Conservation (phyloP, 306 rosid species). For the Adenanthera pavonina region DNA sequence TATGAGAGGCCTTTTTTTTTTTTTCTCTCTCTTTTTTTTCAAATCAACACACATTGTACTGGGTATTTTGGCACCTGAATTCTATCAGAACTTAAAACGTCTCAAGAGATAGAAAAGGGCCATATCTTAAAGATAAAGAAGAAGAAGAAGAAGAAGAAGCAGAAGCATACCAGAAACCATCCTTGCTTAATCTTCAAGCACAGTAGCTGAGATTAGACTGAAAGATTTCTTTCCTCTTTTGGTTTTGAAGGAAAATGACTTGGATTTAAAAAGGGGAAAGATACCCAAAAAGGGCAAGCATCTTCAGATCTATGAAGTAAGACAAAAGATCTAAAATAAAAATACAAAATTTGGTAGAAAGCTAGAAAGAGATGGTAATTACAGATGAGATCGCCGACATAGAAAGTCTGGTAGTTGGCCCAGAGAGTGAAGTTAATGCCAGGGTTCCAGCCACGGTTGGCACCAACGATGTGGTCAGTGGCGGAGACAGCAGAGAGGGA, state of each 20-base stretch:
- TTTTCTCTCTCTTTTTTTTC: background rate
- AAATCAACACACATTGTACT: background rate
- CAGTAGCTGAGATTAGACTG: background rate
- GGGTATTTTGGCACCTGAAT: background rate
- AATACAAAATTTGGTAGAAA: background rate
- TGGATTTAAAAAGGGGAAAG: background rate
- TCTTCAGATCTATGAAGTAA: background rate
- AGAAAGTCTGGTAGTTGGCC: slow-evolving; percentile 89
- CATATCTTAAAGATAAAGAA: background rate
- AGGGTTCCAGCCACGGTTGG: slow-evolving; percentile 96
- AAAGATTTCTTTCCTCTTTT: background rate
- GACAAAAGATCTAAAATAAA: background rate
- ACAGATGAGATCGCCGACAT: slow-evolving; percentile 86
- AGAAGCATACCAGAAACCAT: background rate
- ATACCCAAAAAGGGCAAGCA: slow-evolving; percentile 10
- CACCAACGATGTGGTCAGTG: slow-evolving; percentile 92
- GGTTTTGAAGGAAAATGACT: background rate
- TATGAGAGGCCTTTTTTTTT: background rate
- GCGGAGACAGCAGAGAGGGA: slow-evolving; percentile 46
- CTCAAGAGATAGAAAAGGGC: background rate
- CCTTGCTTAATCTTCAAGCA: background rate
- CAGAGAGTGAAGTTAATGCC: slow-evolving; percentile 82
- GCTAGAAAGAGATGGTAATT: slow-evolving; percentile 18
- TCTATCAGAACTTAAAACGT: background rate
- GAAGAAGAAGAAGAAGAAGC: background rate